Percentiles rank a stretch among this genome's conserved stretches.
phyloP scores from a whole-genome alignment of 495 filamentous ascomycete species.

The Podospora conica region DNA sequence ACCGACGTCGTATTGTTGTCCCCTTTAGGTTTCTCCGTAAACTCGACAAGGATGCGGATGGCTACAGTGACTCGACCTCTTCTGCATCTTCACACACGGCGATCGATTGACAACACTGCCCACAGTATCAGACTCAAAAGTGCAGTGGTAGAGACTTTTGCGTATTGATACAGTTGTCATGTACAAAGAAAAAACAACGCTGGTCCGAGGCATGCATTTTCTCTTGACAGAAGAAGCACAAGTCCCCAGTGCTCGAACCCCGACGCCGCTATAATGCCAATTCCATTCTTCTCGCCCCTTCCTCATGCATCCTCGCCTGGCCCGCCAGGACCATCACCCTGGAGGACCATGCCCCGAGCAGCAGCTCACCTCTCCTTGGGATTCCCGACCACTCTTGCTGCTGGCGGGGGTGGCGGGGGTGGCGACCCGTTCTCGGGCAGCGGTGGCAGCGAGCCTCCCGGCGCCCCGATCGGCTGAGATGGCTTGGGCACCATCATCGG shows the following conservation, averaged over 20 bases:
- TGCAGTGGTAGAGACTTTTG: neutral
- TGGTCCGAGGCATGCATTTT: conserved; percentile 9
- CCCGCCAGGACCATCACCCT: neutral
- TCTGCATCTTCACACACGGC: neutral
- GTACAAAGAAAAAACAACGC: conserved; percentile 13
- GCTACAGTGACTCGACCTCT: neutral
- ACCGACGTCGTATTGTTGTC: too few relatives aligned
- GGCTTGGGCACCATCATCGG: conserved; percentile 43
- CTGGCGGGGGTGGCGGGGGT: conserved; percentile 20
- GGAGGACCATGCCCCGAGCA: neutral
- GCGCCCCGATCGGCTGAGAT: conserved; percentile 15
- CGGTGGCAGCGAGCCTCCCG: conserved; percentile 20
- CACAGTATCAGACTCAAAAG: neutral
- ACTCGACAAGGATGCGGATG: neutral
- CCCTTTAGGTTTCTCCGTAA: too few relatives aligned
- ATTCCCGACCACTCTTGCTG: conserved; percentile 6
- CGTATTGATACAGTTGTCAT: conserved; percentile 2
- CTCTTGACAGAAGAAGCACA: neutral
- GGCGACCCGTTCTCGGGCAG: conserved; percentile 12
- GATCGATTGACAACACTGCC: neutral
- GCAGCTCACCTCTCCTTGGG: neutral
- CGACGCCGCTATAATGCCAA: conserved; percentile 9
- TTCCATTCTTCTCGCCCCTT: neutral
- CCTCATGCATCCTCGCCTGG: neutral
- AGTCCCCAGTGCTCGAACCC: neutral